Conservation (phyloP, 345 rosid genomes). For the Bruguiera sexangula region DNA sequence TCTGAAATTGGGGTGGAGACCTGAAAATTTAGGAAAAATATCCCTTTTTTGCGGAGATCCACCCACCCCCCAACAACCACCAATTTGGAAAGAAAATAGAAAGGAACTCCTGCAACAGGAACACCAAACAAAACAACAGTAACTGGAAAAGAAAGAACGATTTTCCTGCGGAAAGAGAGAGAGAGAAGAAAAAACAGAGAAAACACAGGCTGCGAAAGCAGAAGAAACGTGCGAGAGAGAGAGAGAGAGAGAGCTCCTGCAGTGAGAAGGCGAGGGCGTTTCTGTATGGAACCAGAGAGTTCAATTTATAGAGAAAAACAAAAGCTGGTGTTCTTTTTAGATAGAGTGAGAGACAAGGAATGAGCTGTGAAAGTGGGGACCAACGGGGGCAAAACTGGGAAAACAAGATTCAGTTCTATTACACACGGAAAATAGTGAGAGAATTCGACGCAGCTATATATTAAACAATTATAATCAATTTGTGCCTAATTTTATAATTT, state of each 20-base stretch:
- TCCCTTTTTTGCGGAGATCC: too few species aligned
- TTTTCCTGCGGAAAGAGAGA: background rate
- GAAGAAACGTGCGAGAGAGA: background rate
- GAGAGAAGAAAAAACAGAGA: background rate
- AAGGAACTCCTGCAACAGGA: background rate
- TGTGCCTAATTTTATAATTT: too few species aligned
- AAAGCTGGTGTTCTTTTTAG: too few species aligned
- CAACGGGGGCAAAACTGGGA: background rate
- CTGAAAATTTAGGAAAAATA: too few species aligned
- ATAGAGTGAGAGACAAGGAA: background rate
- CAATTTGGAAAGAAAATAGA: background rate
- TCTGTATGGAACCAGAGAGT: background rate
- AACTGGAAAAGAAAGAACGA: too few species aligned
- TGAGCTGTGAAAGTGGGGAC: background rate
- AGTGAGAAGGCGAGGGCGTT: background rate
- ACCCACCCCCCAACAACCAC: too few species aligned
- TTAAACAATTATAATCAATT: too few species aligned
- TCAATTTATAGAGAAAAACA: background rate
- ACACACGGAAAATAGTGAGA: too few species aligned
- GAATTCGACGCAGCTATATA: too few species aligned
- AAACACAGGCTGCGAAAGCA: background rate
- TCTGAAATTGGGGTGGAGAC: too few species aligned
- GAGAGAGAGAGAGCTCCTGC: slow-evolving; percentile 14
- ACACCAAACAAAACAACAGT: background rate
- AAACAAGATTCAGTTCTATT: too few species aligned